Evolutionary conservation across 1,139 yeast species (phyloP).

Genomic region (Kodamaea sp.): DNA sequence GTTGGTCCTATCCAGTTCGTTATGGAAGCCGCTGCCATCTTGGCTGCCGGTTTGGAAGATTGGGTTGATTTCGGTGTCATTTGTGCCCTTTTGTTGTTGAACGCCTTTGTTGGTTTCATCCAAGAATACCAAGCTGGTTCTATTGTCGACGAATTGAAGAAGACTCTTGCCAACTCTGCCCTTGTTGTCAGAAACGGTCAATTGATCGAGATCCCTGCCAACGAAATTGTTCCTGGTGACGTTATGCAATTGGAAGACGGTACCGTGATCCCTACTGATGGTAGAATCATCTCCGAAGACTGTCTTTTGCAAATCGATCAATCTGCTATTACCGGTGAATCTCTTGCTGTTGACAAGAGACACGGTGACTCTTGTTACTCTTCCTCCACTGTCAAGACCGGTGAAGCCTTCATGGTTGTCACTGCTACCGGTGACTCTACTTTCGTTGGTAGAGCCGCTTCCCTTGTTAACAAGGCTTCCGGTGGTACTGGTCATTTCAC

Average conservation of each 20-base stretch:
- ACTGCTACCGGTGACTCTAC: conserved; percentile 94
- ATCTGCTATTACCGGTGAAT: conserved; percentile 98
- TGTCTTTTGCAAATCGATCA: conserved; percentile 93
- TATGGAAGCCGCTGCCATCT: conserved; percentile 97
- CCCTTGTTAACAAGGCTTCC: conserved; percentile 93
- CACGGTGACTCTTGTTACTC: conserved; percentile 88
- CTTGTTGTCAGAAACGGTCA: conserved; percentile 83
- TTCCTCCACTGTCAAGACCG: conserved; percentile 94
- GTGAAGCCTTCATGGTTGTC: conserved; percentile 95
- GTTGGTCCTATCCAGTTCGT: conserved; percentile 99
- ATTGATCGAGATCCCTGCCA: conserved; percentile 70
- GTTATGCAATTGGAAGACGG: conserved; percentile 91
- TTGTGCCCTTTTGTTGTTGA: conserved; percentile 81
- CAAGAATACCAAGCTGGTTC: conserved; percentile 98
- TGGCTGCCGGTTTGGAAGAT: conserved; percentile 98
- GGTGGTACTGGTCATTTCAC: conserved; percentile 96
- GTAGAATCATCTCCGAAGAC: conserved; percentile 87
- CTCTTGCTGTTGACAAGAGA: conserved; percentile 92
- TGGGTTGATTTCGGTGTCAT: conserved; percentile 99
- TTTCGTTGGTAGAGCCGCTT: conserved; percentile 96
- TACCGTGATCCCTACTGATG: conserved; percentile 94
- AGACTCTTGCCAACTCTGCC: conserved; percentile 89
- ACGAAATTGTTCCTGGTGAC: conserved; percentile 92
- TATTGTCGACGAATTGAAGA: conserved; percentile 91
- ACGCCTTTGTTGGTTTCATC: conserved; percentile 94